These are phyloP conservation scores for Cladophialophora bantiana DNA, from an alignment of 2,329 filamentous ascomycete genomes.

Conservation along the genomic window DNA sequence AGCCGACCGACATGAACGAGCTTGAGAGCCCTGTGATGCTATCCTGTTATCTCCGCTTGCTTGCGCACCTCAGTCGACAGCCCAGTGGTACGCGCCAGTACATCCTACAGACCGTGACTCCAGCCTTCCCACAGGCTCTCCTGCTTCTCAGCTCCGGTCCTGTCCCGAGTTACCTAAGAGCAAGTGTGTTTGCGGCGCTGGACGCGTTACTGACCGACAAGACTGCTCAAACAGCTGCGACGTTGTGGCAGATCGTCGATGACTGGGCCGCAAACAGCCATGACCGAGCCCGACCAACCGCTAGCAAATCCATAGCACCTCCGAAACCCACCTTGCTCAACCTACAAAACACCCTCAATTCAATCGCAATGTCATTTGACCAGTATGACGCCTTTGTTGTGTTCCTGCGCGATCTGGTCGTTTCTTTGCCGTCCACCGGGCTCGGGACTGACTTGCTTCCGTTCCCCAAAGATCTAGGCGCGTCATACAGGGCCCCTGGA, in stretches of 20 bases:
- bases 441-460: slow-evolving; percentile 70
- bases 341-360: slow-evolving; percentile 72
- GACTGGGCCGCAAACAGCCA: slow-evolving; percentile 39
- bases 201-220: slow-evolving; percentile 79
- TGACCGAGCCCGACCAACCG: slow-evolving; percentile 27
- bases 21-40: slow-evolving; percentile 97
- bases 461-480: slow-evolving; percentile 85
- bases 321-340: slow-evolving; percentile 48
- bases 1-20: slow-evolving; percentile 76
- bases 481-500: slow-evolving; percentile 77
- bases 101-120: slow-evolving; percentile 71
- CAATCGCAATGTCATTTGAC: slow-evolving; percentile 80
- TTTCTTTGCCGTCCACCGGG: slow-evolving; percentile 60
- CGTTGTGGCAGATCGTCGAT: slow-evolving; percentile 68
- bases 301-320: slow-evolving; percentile 23
- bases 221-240: slow-evolving; percentile 59
- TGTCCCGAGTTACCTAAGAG: slow-evolving; percentile 77
- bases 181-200: slow-evolving; percentile 82
- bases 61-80: slow-evolving; percentile 79
- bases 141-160: slow-evolving; percentile 79
- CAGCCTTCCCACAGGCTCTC: slow-evolving; percentile 75
- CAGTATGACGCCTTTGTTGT: slow-evolving; percentile 84
- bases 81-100: slow-evolving; percentile 76
- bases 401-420: slow-evolving; percentile 74
- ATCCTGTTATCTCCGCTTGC: slow-evolving; percentile 88